These are phyloP conservation scores for Chlorella sp. DNA, from an alignment of 139 green algal genomes.

Conservation along the genomic window DNA sequence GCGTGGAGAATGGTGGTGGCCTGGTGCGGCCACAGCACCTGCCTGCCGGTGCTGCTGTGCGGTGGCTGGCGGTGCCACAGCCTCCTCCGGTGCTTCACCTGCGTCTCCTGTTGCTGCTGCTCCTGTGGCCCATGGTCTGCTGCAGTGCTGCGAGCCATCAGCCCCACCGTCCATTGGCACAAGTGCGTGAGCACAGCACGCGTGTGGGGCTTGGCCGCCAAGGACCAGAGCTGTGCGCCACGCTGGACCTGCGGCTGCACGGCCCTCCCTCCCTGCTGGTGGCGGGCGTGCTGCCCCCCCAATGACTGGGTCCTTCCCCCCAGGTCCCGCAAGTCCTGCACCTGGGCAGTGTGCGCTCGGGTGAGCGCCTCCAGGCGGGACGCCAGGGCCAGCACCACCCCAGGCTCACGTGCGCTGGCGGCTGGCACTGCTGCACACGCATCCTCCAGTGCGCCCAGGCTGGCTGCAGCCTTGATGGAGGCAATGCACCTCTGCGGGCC, in stretches of 20 bases:
- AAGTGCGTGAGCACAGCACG: background rate
- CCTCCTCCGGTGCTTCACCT: background rate
- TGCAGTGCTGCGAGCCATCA: no score
- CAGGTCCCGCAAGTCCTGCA: background rate
- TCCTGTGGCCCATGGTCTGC: background rate
- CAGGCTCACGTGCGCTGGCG: background rate
- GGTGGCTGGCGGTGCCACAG: no score
- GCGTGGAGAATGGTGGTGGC: background rate
- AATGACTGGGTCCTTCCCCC: no score
- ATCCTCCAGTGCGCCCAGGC: background rate
- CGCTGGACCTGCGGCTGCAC: no score
- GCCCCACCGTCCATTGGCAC: background rate
- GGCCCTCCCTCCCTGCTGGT: background rate
- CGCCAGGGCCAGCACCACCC: background rate
- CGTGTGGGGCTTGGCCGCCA: background rate
- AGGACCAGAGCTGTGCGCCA: background rate
- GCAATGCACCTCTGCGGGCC: background rate
- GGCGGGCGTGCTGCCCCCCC: background rate
- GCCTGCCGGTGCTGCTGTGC: background rate
- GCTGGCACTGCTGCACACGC: background rate
- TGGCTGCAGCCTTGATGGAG: background rate
- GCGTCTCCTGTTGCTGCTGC: background rate
- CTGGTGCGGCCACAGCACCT: background rate
- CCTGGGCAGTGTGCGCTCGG: background rate
- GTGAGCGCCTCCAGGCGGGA: background rate